Evolutionary conservation across 306 rosid species (phyloP), one percentile per base, ranked within the genome.

Genomic region (Glycine tomentella): DNA sequence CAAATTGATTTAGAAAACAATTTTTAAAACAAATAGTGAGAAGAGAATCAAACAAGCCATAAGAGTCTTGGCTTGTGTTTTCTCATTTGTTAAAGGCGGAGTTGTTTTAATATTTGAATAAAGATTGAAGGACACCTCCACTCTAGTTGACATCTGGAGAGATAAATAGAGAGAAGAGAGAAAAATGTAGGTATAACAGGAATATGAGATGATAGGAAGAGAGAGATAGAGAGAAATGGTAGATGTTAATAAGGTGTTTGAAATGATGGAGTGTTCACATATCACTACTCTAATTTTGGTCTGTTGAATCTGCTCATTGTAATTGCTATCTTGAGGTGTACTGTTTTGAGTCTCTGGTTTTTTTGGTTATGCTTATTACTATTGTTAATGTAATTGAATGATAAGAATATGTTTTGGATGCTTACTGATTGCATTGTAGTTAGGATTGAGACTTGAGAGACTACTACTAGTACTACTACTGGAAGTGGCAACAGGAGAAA

Each of bases 401-500:
- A 15, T 74, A 52, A 59, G 58, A 80, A 59, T 48, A 78, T 80
- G 74, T 59, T 82, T 82, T 80, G 78, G 82, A 53, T 80, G 69
- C 53, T 80, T 69, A 40, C 64, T 80, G 75, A 79, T 80, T 66
- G 66, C 62, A 49, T 72, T 59, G 50, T 84, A 84, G 77, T 78
- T 83, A 88, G 86, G 89, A 77, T 66, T 82, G 80, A 12, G 75
- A 49, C 31, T 25, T 25, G 31, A 25, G 85, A 84, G 83, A 79
- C 83, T 79, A 42, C 85, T 57, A 51, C n/a, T n/a, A n/a, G n/a
- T n/a, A n/a, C 74, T 25, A 25, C 31, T 81, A 63, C 85, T 82
- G 82, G 76, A 75, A 71, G 67, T 85, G 68, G 75, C 85, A 62
- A 71, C 75, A 61, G 87, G 80, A 82, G 86, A 67, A 89, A 73